These are phyloP conservation scores for Cryptococcus sp. DNA, from an alignment of 1,284 basidiomycete species.

Conservation along the genomic window DNA sequence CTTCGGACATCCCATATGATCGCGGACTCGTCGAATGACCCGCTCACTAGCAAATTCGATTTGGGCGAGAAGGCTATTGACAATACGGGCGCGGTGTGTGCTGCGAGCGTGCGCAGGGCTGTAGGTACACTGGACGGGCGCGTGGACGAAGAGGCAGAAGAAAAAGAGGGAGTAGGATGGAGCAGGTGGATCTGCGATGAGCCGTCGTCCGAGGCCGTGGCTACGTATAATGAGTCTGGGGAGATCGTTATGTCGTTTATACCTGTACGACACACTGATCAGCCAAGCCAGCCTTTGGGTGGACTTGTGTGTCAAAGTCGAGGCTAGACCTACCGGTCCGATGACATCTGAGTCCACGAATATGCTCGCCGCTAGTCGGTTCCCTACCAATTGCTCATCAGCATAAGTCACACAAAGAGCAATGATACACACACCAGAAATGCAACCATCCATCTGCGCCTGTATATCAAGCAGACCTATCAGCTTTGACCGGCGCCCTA, in stretches of 20 bases:
- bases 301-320: not conserved
- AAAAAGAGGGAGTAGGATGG: constrained; percentile 7
- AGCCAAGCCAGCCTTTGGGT: not conserved
- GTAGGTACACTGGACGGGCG: not conserved
- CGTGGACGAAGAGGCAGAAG: not conserved
- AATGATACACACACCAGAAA: constrained; percentile 35
- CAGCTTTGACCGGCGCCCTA: no score
- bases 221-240: constrained; percentile 72
- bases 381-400: constrained; percentile 30
- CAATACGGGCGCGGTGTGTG: constrained; percentile 92
- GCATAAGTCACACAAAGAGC: not conserved
- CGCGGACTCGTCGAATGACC: constrained; percentile 92
- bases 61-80: constrained; percentile 88
- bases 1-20: constrained; percentile 91
- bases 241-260: constrained; percentile 90
- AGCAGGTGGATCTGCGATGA: constrained; percentile 66
- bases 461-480: constrained; percentile 3
- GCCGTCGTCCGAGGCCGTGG: constrained; percentile 88
- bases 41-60: constrained; percentile 85
- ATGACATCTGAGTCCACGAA: constrained; percentile 32
- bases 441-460: constrained; percentile 53
- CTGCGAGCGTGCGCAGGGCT: constrained; percentile 61
- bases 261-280: constrained; percentile 53
- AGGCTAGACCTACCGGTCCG: constrained; percentile 29
- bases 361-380: constrained; percentile 31